Evolutionary conservation across 2,329 filamentous ascomycete species (phyloP).

Genomic region (Lasiodiplodia sp.): DNA sequence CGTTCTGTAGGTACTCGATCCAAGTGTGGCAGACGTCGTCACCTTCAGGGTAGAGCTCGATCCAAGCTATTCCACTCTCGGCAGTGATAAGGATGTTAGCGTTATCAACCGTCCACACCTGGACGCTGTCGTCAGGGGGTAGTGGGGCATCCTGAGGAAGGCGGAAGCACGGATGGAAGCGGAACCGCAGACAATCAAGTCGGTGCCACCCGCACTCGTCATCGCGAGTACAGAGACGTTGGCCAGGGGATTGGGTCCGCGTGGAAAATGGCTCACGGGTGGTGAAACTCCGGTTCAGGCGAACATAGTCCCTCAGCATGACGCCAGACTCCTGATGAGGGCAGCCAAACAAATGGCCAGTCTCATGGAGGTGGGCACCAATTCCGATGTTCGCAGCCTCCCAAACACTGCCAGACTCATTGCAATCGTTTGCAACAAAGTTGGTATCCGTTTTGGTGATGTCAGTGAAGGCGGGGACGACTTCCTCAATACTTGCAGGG

Average conservation of each 20-base stretch:
- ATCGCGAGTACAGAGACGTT: conserved; percentile 72
- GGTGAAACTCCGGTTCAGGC: conserved; percentile 82
- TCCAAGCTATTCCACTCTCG: conserved; percentile 80
- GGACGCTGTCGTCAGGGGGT: conserved; percentile 75
- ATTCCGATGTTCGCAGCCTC: conserved; percentile 95
- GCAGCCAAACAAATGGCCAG: conserved; percentile 87
- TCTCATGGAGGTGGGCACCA: conserved; percentile 90
- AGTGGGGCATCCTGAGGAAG: conserved; percentile 72
- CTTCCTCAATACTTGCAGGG: conserved; percentile 85
- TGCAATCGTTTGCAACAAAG: conserved; percentile 82
- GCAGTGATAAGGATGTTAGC: conserved; percentile 79
- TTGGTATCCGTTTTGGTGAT: conserved; percentile 87
- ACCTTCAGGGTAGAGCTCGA: conserved; percentile 82
- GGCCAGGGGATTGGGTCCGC: conserved; percentile 81
- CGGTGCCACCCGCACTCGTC: conserved; percentile 95
- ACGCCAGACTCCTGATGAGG: conserved; percentile 90
- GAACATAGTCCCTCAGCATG: conserved; percentile 89
- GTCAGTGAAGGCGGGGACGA: conserved; percentile 86
- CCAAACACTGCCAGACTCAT: conserved; percentile 89
- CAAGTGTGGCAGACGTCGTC: conserved; percentile 81
- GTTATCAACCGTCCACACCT: conserved; percentile 84
- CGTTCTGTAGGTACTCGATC: conserved; percentile 77
- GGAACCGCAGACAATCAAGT: conserved; percentile 86
- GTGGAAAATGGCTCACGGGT: conserved; percentile 85
- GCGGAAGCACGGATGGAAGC: conserved; percentile 87